A percentile compares a stretch with the other conserved stretches of the same genome.
phyloP scores from a whole-genome alignment of 306 rosid species.

The Inga leiocalycina region DNA sequence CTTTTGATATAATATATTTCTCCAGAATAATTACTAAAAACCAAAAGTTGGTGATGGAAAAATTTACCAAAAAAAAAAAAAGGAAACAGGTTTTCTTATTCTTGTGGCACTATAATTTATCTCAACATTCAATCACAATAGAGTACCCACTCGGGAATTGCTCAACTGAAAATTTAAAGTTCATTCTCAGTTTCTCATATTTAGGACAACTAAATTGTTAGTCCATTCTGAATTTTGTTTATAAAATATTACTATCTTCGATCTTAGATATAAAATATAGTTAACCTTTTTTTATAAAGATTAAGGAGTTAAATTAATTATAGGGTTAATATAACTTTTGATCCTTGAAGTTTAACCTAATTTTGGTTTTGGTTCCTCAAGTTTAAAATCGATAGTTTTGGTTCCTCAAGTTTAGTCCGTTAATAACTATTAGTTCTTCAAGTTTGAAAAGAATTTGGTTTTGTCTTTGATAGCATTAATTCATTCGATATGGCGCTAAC shows the following conservation, averaged over 20 bases:
- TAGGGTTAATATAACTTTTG: no score
- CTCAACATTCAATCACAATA: not conserved
- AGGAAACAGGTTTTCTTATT: not conserved
- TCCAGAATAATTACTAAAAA: not conserved
- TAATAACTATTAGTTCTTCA: no score
- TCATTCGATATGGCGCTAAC: no score
- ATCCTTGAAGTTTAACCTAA: no score
- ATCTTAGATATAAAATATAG: no score
- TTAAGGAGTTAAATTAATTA: no score
- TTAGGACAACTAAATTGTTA: not conserved
- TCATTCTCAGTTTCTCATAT: not conserved
- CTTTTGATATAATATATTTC: not conserved
- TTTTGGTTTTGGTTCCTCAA: no score
- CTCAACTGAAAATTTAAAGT: not conserved
- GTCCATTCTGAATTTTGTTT: not conserved
- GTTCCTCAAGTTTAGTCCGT: no score
- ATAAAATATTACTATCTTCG: not conserved
- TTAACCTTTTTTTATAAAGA: no score
- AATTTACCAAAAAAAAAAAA: not conserved
- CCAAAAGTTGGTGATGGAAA: not conserved
- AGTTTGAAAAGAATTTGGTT: no score
- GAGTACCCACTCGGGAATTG: not conserved
- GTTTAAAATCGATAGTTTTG: no score
- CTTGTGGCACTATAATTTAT: not conserved
- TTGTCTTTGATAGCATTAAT: no score